phyloP scores from a whole-genome alignment of 306 rosid species.

The Astragalus glycyphyllos region DNA sequence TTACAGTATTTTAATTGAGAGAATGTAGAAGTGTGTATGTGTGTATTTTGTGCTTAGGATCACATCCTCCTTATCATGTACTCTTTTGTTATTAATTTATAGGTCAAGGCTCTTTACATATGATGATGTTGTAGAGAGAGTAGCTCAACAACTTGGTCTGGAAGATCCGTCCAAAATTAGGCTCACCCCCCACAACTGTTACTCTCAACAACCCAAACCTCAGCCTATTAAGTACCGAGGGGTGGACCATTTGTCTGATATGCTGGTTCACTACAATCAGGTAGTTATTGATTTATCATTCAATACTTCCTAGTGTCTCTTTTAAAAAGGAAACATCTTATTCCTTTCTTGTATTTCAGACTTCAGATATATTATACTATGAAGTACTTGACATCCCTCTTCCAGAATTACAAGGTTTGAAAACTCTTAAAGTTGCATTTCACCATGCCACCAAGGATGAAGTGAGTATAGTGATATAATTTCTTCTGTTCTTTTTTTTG shows the following conservation, averaged over 20 bases:
- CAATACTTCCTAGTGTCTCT: conserved; percentile 30
- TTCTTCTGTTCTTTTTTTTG: conserved; percentile 32
- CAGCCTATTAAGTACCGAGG: conserved; percentile 90
- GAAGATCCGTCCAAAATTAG: conserved; percentile 85
- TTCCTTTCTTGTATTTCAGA: conserved; percentile 55
- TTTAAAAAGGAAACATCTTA: conserved; percentile 28
- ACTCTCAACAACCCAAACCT: conserved; percentile 94
- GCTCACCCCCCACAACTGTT: conserved; percentile 88
- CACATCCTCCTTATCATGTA: conserved; percentile 37
- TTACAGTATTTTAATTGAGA: conserved; percentile 31
- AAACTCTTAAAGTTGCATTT: conserved; percentile 88
- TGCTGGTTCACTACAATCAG: conserved; percentile 93
- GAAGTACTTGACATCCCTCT: conserved; percentile 94
- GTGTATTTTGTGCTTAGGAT: conserved; percentile 27
- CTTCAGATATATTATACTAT: conserved; percentile 81
- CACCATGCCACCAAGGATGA: conserved; percentile 89
- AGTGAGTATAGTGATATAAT: conserved; percentile 57
- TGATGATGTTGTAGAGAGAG: conserved; percentile 87
- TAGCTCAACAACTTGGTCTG: conserved; percentile 82
- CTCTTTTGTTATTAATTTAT: conserved; percentile 37
- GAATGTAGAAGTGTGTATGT: not conserved
- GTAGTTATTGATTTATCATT: conserved; percentile 52
- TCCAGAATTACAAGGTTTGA: conserved; percentile 91
- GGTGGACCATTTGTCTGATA: conserved; percentile 81
- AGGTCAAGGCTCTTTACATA: conserved; percentile 90